Conservation (phyloP, 108 stramenopile species). For the Pseudonitzschia delicatissima region DNA sequence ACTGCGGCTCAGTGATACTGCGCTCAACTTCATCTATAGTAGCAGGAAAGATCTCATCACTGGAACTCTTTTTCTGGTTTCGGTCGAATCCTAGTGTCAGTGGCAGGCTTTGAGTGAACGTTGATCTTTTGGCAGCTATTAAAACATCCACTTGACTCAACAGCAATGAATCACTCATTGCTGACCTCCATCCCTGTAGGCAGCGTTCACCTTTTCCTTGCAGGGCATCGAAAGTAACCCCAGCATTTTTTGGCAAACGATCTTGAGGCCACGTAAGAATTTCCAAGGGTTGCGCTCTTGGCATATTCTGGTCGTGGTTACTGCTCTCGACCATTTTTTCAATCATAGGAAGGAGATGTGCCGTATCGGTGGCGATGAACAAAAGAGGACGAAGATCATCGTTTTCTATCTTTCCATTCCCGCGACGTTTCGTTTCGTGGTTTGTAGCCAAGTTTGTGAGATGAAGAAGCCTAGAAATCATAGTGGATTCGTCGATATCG, state of each 20-base stretch:
- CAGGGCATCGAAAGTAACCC: conserved; percentile 34
- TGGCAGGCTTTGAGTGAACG: conserved; percentile 53
- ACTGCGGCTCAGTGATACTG: too few relatives aligned
- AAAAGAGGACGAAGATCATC: conserved; percentile 29
- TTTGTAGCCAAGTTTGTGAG: background rate
- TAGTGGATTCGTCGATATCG: conserved; percentile 6
- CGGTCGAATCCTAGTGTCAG: conserved; percentile 39
- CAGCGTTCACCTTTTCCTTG: conserved; percentile 28
- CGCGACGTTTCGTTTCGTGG: background rate
- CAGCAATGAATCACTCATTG: conserved; percentile 38
- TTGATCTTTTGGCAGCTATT: conserved; percentile 36
- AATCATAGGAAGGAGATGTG: conserved; percentile 33
- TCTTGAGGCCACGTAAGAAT: conserved; percentile 21
- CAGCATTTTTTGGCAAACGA: conserved; percentile 27
- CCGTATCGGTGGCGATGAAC: conserved; percentile 52
- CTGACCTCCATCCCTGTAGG: conserved; percentile 43
- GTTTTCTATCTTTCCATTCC: background rate
- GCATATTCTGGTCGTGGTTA: background rate
- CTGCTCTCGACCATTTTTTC: conserved; percentile 17
- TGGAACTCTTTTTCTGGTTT: conserved; percentile 5
- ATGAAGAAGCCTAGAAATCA: conserved; percentile 21
- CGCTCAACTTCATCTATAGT: background rate
- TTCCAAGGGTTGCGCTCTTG: background rate
- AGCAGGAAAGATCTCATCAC: background rate
- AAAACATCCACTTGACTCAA: conserved; percentile 46